A percentile compares a stretch with the other conserved stretches of the same genome.
Conservation (phyloP, 2,329 filamentous ascomycete species). For the Botryotinia narcissicola region DNA sequence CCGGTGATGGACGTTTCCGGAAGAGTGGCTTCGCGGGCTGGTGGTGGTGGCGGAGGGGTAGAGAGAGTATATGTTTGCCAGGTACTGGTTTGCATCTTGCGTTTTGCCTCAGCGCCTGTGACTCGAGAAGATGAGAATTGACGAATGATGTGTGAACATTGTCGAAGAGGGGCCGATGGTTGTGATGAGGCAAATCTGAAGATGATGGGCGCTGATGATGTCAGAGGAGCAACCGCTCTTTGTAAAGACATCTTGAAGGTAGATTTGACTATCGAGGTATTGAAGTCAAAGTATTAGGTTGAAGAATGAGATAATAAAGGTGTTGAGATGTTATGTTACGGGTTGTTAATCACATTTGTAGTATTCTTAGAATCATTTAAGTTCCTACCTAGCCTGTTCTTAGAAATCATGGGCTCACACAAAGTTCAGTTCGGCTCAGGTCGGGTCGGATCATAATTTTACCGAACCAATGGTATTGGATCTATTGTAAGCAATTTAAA, state of each 20-base stretch:
- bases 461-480: constrained; percentile 7
- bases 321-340: not conserved
- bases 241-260: constrained; percentile 34
- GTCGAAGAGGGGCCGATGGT: constrained; percentile 39
- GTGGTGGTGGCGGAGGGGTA: constrained; percentile 45
- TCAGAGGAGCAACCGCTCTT: constrained; percentile 35
- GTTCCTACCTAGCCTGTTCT: not conserved
- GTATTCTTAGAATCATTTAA: not conserved
- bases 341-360: constrained; percentile 4
- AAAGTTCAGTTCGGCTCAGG: constrained; percentile 3
- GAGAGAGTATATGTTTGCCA: constrained; percentile 57
- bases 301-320: not conserved
- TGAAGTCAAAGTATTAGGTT: not conserved
- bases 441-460: constrained; percentile 15
- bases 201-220: constrained; percentile 34
- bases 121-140: constrained; percentile 48
- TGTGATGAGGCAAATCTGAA: constrained; percentile 35
- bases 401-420: constrained; percentile 19
- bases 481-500: constrained; percentile 18
- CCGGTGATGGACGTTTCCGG: constrained; percentile 61
- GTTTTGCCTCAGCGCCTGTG: constrained; percentile 49
- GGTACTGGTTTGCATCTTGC: constrained; percentile 63
- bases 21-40: constrained; percentile 53
- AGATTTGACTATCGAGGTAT: not conserved
- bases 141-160: constrained; percentile 43